phyloP scores from a whole-genome alignment of 768 basidiomycete species.

The Mycena alexandri region DNA sequence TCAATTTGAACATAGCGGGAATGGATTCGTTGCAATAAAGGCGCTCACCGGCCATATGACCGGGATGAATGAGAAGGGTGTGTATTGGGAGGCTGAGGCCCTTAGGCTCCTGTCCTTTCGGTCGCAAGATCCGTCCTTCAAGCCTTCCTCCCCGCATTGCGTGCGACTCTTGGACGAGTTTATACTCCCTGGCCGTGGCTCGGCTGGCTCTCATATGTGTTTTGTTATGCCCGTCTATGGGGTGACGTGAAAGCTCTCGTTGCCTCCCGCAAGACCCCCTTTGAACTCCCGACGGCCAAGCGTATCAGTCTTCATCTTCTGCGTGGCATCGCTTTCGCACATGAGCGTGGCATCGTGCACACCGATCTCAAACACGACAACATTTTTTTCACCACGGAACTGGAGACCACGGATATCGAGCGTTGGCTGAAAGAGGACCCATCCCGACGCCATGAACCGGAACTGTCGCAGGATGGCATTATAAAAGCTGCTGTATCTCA shows the following conservation, averaged over 20 bases:
- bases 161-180: conserved; percentile 41
- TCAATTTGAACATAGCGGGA: conserved; percentile 32
- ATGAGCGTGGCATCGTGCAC: conserved; percentile 42
- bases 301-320: conserved; percentile 43
- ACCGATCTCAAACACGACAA: conserved; percentile 50
- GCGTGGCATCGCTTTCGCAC: conserved; percentile 41
- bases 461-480: conserved; percentile 38
- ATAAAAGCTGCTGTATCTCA: conserved; percentile 45
- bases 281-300: conserved; percentile 45
- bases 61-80: conserved; percentile 32
- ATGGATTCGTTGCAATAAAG: conserved; percentile 49
- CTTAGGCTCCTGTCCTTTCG: conserved; percentile 31
- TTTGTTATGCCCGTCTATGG: conserved; percentile 44
- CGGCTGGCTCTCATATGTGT: conserved; percentile 44
- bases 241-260: conserved; percentile 42
- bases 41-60: conserved; percentile 45
- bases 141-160: conserved; percentile 32
- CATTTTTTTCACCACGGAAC: conserved; percentile 41
- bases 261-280: conserved; percentile 22
- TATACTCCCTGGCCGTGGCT: conserved; percentile 40
- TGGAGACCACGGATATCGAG: conserved; percentile 32
- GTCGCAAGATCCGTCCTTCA: neutral
- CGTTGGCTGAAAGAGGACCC: conserved; percentile 37
- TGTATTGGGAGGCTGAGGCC: conserved; percentile 43
- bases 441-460: conserved; percentile 39